Evolutionary conservation across 805 yeast genomes (phyloP).

Genomic region (Ogataea nitratoaversa): DNA sequence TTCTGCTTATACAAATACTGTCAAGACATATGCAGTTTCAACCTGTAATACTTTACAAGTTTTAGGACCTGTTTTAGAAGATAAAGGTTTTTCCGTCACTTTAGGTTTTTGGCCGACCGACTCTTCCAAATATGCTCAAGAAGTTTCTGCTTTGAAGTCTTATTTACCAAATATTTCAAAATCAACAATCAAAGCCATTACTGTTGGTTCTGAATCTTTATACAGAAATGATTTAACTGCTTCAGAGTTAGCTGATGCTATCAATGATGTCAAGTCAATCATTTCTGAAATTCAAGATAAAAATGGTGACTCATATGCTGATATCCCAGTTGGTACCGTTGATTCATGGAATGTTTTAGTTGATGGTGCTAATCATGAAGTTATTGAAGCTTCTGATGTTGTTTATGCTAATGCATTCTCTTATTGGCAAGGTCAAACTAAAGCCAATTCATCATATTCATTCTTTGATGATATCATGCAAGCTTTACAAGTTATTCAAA

Average conservation of each 20-base stretch:
- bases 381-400: constrained; percentile 76
- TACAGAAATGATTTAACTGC: constrained; percentile 88
- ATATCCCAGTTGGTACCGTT: constrained; percentile 82
- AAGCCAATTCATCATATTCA: constrained; percentile 78
- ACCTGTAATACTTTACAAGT: constrained; percentile 86
- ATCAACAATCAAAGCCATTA: constrained; percentile 65
- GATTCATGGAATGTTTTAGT: constrained; percentile 95
- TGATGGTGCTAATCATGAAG: constrained; percentile 68
- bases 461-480: constrained; percentile 98
- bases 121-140: constrained; percentile 68
- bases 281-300: constrained; percentile 65
- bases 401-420: constrained; percentile 94
- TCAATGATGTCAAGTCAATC: constrained; percentile 56
- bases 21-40: constrained; percentile 89
- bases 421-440: constrained; percentile 97
- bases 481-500: constrained; percentile 85
- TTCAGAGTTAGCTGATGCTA: constrained; percentile 61
- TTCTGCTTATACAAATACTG: constrained; percentile 53
- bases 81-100: constrained; percentile 68
- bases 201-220: constrained; percentile 94
- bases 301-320: constrained; percentile 71
- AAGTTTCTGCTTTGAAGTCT: constrained; percentile 62
- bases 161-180: constrained; percentile 73
- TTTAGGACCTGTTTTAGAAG: constrained; percentile 83
- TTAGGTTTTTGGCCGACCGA: constrained; percentile 95